Evolutionary conservation across 2,329 filamentous ascomycete species (phyloP).

Genomic region (Leptographium wingfieldii): DNA sequence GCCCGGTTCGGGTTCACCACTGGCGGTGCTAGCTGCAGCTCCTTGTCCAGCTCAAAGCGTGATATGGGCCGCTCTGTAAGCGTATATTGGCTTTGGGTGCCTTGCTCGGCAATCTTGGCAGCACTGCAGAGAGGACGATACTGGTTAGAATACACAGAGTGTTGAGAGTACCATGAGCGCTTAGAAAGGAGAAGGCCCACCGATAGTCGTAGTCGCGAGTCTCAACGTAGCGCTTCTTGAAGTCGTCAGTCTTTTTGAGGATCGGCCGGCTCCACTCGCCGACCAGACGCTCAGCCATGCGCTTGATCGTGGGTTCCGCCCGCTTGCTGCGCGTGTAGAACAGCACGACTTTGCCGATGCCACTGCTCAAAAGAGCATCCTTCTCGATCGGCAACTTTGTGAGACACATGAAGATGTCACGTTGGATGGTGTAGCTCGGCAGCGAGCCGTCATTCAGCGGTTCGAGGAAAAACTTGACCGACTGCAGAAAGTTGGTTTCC

Average conservation of each 20-base stretch:
- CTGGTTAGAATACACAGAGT: not conserved
- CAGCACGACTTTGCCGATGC: conserved; percentile 89
- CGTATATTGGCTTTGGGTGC: conserved; percentile 28
- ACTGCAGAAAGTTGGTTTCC: conserved; percentile 87
- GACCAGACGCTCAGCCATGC: conserved; percentile 82
- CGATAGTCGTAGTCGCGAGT: conserved; percentile 51
- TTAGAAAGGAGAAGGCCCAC: conserved; percentile 27
- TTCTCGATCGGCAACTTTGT: conserved; percentile 78
- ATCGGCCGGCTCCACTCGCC: conserved; percentile 95
- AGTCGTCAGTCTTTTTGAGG: conserved; percentile 85
- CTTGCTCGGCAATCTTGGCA: conserved; percentile 36
- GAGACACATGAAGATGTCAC: conserved; percentile 77
- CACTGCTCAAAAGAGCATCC: conserved; percentile 76
- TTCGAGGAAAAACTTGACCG: conserved; percentile 94
- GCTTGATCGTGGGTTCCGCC: conserved; percentile 78
- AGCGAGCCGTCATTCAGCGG: conserved; percentile 87
- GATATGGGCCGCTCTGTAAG: conserved; percentile 34
- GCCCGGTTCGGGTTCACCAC: conserved; percentile 41
- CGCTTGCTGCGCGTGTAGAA: conserved; percentile 96
- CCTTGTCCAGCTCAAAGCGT: conserved; percentile 37
- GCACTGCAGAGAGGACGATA: conserved; percentile 24
- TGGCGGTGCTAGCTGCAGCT: conserved; percentile 45
- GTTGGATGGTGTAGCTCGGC: conserved; percentile 94
- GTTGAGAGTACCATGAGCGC: not conserved
- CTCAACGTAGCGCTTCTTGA: conserved; percentile 66